These are phyloP conservation scores for Flaveria floridana DNA, from an alignment of 140 eudicot genomes.

Conservation along the genomic window DNA sequence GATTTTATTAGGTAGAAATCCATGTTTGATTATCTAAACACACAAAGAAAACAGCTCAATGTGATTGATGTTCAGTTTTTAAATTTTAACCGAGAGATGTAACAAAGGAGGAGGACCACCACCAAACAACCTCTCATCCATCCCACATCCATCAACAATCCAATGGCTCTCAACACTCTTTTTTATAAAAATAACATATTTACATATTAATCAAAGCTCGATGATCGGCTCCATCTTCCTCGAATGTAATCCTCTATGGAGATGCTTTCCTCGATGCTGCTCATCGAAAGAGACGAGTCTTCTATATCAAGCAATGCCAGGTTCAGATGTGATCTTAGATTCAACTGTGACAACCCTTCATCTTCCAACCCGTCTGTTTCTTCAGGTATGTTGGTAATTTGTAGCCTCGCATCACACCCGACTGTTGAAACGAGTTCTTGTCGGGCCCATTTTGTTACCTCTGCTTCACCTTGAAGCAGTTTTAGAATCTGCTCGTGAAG, in stretches of 20 bases:
- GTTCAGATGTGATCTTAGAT: slow-evolving; percentile 62
- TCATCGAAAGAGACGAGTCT: slow-evolving; percentile 58
- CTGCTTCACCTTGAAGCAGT: slow-evolving; percentile 69
- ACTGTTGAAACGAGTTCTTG: slow-evolving; percentile 50
- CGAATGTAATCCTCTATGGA: slow-evolving; percentile 66
- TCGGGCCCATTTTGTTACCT: slow-evolving; percentile 63
- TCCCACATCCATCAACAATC: slow-evolving; percentile 41
- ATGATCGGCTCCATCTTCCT: slow-evolving; percentile 75
- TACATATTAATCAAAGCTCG: slow-evolving; percentile 58
- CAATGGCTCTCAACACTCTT: slow-evolving; percentile 28
- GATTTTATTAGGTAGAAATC: slow-evolving; percentile 28
- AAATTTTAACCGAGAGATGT: slow-evolving; percentile 26
- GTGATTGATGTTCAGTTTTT: slow-evolving; percentile 34
- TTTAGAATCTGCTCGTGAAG: slow-evolving; percentile 47
- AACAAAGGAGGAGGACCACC: slow-evolving; percentile 33
- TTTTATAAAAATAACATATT: neutral
- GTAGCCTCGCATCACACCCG: slow-evolving; percentile 31
- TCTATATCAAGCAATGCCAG: slow-evolving; percentile 80
- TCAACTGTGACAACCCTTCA: slow-evolving; percentile 45
- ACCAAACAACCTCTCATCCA: slow-evolving; percentile 69
- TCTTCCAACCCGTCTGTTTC: slow-evolving; percentile 52
- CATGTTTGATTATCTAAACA: slow-evolving; percentile 9
- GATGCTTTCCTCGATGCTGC: slow-evolving; percentile 66
- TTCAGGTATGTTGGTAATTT: slow-evolving; percentile 37
- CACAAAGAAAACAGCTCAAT: slow-evolving; percentile 11